Evolutionary conservation across 495 filamentous ascomycete species (phyloP).

Genomic region (Hypoxylon subgilvum): DNA sequence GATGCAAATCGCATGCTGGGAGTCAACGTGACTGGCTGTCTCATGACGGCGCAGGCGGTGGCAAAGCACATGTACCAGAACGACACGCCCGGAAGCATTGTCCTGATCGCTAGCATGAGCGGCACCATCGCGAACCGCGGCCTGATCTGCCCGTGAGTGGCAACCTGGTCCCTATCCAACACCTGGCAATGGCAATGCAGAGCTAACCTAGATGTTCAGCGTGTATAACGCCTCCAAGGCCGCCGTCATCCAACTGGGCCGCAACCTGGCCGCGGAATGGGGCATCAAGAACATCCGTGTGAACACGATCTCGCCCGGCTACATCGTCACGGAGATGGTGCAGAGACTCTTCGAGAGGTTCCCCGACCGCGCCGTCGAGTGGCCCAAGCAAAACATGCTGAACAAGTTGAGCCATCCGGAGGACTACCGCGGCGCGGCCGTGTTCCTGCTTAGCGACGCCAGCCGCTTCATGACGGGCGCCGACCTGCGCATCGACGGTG

Average conservation of each 20-base stretch:
- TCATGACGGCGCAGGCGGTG: conserved; percentile 78
- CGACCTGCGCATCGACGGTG: conserved; percentile 82
- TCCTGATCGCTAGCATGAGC: conserved; percentile 80
- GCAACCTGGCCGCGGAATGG: conserved; percentile 89
- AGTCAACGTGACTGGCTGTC: conserved; percentile 77
- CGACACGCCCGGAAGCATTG: conserved; percentile 65
- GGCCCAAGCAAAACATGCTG: conserved; percentile 91
- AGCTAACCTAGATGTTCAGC: conserved; percentile 72
- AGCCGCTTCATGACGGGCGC: conserved; percentile 86
- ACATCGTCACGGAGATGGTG: conserved; percentile 94
- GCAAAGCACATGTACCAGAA: conserved; percentile 75
- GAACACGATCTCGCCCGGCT: conserved; percentile 93
- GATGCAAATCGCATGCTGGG: conserved; percentile 70
- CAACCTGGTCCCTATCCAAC: not conserved
- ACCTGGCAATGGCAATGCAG: not conserved
- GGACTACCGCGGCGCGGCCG: conserved; percentile 79
- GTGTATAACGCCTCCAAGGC: conserved; percentile 94
- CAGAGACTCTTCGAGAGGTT: conserved; percentile 75
- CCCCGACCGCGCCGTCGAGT: conserved; percentile 76
- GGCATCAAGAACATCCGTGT: conserved; percentile 86
- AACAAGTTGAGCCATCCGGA: conserved; percentile 76
- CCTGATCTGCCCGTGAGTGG: conserved; percentile 53
- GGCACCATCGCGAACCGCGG: conserved; percentile 76
- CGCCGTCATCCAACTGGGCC: conserved; percentile 80
- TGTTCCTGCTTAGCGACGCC: conserved; percentile 87